These are phyloP conservation scores for Medicago truncatula DNA, from an alignment of 306 rosid genomes.

Conservation along the genomic window DNA sequence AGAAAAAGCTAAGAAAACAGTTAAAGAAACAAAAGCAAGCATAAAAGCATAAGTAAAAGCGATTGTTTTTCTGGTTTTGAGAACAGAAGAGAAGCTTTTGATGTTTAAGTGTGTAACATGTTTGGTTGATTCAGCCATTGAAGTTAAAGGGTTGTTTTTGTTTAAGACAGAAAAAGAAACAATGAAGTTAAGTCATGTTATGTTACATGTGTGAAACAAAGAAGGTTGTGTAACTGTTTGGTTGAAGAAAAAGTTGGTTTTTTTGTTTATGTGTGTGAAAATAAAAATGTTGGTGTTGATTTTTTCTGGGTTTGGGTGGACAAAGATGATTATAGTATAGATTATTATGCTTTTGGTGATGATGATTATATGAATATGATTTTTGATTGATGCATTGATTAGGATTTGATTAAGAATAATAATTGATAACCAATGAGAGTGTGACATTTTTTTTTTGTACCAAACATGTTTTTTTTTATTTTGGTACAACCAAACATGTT, in stretches of 20 bases:
- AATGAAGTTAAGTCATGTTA: neutral
- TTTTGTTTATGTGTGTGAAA: no score
- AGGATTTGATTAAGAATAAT: conserved; percentile 1
- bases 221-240: neutral
- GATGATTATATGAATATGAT: neutral
- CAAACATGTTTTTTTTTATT: neutral
- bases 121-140: conserved; percentile 83
- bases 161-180: neutral
- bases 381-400: neutral
- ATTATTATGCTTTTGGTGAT: neutral
- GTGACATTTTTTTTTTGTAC: neutral
- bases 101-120: conserved; percentile 56
- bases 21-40: conserved; percentile 64
- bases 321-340: neutral
- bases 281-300: neutral
- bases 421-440: neutral
- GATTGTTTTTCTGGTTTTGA: conserved; percentile 63
- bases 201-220: conserved; percentile 6
- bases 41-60: conserved; percentile 69
- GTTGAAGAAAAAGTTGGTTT: neutral
- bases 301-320: neutral
- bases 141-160: conserved; percentile 1
- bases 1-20: conserved; percentile 67
- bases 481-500: neutral
- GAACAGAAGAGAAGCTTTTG: conserved; percentile 52